Evolutionary conservation across 305 asterid genomes (phyloP).

Genomic region (Rubia occidens): DNA sequence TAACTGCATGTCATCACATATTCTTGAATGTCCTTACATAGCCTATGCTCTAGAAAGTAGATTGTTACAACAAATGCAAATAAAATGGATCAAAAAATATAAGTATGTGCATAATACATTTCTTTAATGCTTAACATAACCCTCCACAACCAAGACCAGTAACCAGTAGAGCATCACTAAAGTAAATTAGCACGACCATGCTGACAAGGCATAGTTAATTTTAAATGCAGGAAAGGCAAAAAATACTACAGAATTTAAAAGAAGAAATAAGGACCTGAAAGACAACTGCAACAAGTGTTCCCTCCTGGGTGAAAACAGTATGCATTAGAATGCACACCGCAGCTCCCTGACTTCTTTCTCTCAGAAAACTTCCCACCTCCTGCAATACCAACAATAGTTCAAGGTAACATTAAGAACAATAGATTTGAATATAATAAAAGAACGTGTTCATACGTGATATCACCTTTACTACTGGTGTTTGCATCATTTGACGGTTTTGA

Average conservation of each 20-base stretch:
- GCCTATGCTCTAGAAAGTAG: not conserved
- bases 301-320: slow-evolving; percentile 52
- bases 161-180: not conserved
- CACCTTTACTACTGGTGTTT: slow-evolving; percentile 48
- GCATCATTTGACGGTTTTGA: slow-evolving; percentile 38
- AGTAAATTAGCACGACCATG: not conserved
- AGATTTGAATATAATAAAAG: slow-evolving; percentile 1
- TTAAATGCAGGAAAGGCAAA: not conserved
- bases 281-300: slow-evolving; percentile 44
- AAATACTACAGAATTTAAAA: not conserved
- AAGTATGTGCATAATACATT: not conserved
- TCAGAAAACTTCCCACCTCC: slow-evolving; percentile 44
- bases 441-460: slow-evolving; percentile 4
- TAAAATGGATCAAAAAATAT: not conserved
- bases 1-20: not conserved
- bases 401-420: slow-evolving; percentile 14
- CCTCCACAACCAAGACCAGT: slow-evolving; percentile 1
- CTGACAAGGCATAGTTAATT: not conserved
- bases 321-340: slow-evolving; percentile 44
- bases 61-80: not conserved
- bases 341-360: slow-evolving; percentile 42
- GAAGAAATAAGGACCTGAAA: slow-evolving; percentile 29
- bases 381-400: slow-evolving; percentile 33
- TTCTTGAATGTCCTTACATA: not conserved
- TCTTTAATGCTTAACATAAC: not conserved